Percentiles rank a stretch among this genome's conserved stretches.
Evolutionary conservation across 352 stramenopile species (phyloP).

Genomic region (Phytophthora pini): DNA sequence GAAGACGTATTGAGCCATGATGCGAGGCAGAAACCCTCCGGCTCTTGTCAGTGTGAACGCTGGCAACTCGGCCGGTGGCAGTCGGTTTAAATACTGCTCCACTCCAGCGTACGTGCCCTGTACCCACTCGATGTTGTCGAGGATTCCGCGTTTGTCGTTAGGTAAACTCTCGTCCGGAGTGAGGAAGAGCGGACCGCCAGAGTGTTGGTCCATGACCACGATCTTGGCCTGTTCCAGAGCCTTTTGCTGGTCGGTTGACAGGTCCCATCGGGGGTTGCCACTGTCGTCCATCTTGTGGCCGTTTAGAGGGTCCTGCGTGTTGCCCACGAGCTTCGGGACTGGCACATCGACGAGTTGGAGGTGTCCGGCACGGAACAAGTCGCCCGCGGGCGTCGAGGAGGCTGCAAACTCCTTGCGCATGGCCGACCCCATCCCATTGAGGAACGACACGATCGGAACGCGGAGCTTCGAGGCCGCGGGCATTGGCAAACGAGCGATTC

Average conservation of each 20-base stretch:
- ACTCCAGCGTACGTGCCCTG: constrained; percentile 77
- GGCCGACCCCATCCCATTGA: constrained; percentile 37
- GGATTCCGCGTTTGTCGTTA: constrained; percentile 39
- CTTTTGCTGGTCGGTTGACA: constrained; percentile 36
- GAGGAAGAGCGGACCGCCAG: constrained; percentile 49
- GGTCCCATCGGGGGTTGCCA: constrained; percentile 29
- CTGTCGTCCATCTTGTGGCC: constrained; percentile 35
- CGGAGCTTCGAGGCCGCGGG: constrained; percentile 16
- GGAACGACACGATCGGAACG: constrained; percentile 42
- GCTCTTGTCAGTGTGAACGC: constrained; percentile 62
- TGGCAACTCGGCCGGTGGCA: constrained; percentile 23
- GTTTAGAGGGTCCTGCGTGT: constrained; percentile 43
- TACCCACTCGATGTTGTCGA: constrained; percentile 63
- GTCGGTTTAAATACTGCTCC: constrained; percentile 57
- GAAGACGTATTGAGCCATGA: constrained; percentile 79
- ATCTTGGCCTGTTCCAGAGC: constrained; percentile 38
- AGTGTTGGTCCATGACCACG: constrained; percentile 53
- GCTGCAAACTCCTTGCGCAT: constrained; percentile 40
- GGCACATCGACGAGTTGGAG: constrained; percentile 42
- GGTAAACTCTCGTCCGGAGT: constrained; percentile 26
- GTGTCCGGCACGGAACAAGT: constrained; percentile 38
- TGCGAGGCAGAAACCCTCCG: constrained; percentile 53
- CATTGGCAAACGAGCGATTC: constrained; percentile 1
- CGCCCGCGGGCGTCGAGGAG: constrained; percentile 23
- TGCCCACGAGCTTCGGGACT: constrained; percentile 35